Percentiles rank a stretch among this genome's conserved stretches.
These are phyloP conservation scores for Alternaria rosae DNA, from an alignment of 2,329 filamentous ascomycete genomes.

Conservation along the genomic window DNA sequence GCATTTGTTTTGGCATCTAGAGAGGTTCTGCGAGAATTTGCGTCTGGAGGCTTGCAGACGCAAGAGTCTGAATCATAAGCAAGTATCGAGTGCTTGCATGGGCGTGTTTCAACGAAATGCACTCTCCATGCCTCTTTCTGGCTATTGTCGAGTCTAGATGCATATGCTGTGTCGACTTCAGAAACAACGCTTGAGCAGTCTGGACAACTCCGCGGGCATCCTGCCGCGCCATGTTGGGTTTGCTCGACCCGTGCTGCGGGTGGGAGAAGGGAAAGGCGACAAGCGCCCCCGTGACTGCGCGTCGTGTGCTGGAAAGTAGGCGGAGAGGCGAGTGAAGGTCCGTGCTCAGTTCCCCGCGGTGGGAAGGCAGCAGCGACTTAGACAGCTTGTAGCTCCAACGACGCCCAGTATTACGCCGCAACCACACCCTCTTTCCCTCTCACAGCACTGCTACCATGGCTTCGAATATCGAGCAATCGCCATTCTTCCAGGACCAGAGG, in stretches of 20 bases:
- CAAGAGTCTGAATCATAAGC: neutral
- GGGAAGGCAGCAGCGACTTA: slow-evolving; percentile 26
- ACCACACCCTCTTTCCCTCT: slow-evolving; percentile 2
- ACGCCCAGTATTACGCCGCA: slow-evolving; percentile 20
- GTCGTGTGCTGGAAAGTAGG: slow-evolving; percentile 1
- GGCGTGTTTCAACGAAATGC: neutral
- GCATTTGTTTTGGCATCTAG: neutral
- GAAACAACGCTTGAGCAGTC: neutral
- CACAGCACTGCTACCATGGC: slow-evolving; percentile 35
- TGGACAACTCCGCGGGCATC: neutral
- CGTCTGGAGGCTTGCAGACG: neutral
- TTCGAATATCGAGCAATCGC: slow-evolving; percentile 44
- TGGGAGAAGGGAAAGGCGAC: neutral
- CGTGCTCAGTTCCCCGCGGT: slow-evolving; percentile 18
- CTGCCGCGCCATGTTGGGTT: neutral
- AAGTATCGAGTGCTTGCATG: neutral
- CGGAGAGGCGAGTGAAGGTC: slow-evolving; percentile 2
- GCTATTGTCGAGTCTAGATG: neutral
- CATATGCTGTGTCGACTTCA: neutral
- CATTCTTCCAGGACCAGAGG: slow-evolving; percentile 44
- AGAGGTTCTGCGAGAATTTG: neutral
- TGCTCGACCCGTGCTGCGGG: neutral
- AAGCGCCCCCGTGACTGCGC: neutral
- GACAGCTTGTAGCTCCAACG: slow-evolving; percentile 20
- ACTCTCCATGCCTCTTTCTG: neutral